Base-by-base conservation (phyloP, 2,329 filamentous ascomycete species). In the Epichloe festucae region DNA sequence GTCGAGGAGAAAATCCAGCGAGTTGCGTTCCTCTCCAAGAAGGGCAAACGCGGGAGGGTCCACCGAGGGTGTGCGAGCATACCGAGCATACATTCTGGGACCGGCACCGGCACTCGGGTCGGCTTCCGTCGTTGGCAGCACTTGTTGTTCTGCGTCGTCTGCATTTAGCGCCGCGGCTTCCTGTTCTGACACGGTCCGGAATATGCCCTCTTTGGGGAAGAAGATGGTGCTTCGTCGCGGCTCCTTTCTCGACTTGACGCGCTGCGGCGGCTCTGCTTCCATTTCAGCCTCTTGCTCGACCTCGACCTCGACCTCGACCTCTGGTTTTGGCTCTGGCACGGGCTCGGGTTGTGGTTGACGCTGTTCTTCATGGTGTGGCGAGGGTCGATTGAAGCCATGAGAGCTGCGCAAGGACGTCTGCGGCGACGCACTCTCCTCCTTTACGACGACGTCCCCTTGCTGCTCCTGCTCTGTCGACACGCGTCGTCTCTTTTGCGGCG, bases 201-300 rank as follows among this genome's bases (percentile, higher is more conserved):
- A 83, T 51, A 80, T 77, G 46, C 81, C 84, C 59, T 84, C 74
- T 17, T 76, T 74, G 5, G 82, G 78, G 12, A 79, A 75, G 58
- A 84, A 78, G 50, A 82, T 73, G 39, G 75, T 77, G 59, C 71
- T 77, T 27, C 62, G 75, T 57, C 70, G 74, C 52, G 65, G 69
- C 58, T 64, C 72, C 49, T 70, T 67, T 51, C 61, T 67, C 11
- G 65, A 62, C 54, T 59, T 67, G 39, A 63, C 54, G 1, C 38
- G 51, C n/a, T 53, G 49, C 5, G 27, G 45, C 31, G 39, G 45
- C 31, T 52, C 47, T 2, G 44, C 7, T 31, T 64, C 59, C 41
- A 60, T 49, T 52, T 51, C 43, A 60, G 56, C 46, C 58, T 62
- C 31, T 19, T 19, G 41, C 50, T 64, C 61, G 38, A 62, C 52